Conservation (phyloP, 495 filamentous ascomycete genomes). For the Amphirosellinia nigrospora region DNA sequence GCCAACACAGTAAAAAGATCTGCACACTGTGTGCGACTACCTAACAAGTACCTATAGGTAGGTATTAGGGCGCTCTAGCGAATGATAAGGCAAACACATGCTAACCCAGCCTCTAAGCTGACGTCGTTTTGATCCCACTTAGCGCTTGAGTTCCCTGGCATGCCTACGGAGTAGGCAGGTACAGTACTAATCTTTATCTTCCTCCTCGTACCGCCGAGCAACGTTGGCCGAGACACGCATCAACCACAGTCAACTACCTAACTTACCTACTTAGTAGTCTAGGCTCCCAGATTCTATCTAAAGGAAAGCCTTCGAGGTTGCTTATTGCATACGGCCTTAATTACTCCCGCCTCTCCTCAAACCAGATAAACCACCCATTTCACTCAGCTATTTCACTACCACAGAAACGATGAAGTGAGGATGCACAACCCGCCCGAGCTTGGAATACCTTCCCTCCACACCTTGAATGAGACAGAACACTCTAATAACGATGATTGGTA, state of each 20-base stretch:
- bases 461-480: background rate
- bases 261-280: background rate
- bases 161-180: too few species aligned
- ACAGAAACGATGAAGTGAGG: constrained; percentile 22
- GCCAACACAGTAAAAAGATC: background rate
- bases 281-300: background rate
- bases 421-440: background rate
- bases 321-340: too few species aligned
- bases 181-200: background rate
- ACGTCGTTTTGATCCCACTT: constrained; percentile 4
- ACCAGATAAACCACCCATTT: background rate
- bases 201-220: constrained; percentile 4
- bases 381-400: background rate
- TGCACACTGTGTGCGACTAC: background rate
- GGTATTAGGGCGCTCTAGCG: background rate
- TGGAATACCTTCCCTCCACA: background rate
- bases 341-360: background rate
- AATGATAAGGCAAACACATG: background rate
- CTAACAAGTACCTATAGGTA: too few species aligned
- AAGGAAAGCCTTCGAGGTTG: too few species aligned
- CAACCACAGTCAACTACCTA: background rate
- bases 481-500: constrained; percentile 31
- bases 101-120: background rate
- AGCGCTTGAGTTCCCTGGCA: too few species aligned
- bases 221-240: constrained; percentile 11